Percentiles rank a stretch among this genome's conserved stretches.
These are phyloP conservation scores for Atkinsonella hypoxylon DNA, from an alignment of 2,329 filamentous ascomycete genomes.

Conservation along the genomic window DNA sequence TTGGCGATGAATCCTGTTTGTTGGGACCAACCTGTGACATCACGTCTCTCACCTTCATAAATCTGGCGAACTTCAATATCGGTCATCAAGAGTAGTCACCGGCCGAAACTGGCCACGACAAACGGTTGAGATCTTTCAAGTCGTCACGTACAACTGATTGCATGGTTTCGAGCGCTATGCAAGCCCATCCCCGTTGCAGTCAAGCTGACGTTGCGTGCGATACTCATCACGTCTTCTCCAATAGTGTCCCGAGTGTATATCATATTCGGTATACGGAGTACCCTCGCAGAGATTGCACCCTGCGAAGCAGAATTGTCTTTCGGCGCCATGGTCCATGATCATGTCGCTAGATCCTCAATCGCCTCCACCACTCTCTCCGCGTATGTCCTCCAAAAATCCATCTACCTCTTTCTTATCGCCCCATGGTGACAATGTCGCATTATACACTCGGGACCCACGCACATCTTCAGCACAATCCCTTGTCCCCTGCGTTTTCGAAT, in stretches of 20 bases:
- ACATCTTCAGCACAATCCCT: constrained; percentile 37
- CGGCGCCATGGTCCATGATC: background rate
- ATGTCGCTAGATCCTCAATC: background rate
- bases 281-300: too few relatives aligned
- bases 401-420: background rate
- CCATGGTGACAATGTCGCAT: background rate
- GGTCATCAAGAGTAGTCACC: background rate
- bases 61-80: background rate
- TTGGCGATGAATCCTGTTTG: background rate
- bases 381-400: background rate
- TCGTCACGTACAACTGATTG: too few relatives aligned
- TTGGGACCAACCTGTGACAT: background rate
- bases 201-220: too few relatives aligned
- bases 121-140: background rate
- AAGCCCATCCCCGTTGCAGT: too few relatives aligned
- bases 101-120: background rate
- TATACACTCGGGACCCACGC: constrained; percentile 27
- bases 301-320: too few relatives aligned
- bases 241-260: too few relatives aligned
- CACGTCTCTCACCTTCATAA: background rate
- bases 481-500: constrained; percentile 15
- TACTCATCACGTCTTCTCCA: too few relatives aligned
- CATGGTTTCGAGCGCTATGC: too few relatives aligned
- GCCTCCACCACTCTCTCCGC: constrained; percentile 1
- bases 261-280: too few relatives aligned